Evolutionary conservation across 371 early-diverging fungal genomes (phyloP).

Genomic region (Blakeslea trispora): DNA sequence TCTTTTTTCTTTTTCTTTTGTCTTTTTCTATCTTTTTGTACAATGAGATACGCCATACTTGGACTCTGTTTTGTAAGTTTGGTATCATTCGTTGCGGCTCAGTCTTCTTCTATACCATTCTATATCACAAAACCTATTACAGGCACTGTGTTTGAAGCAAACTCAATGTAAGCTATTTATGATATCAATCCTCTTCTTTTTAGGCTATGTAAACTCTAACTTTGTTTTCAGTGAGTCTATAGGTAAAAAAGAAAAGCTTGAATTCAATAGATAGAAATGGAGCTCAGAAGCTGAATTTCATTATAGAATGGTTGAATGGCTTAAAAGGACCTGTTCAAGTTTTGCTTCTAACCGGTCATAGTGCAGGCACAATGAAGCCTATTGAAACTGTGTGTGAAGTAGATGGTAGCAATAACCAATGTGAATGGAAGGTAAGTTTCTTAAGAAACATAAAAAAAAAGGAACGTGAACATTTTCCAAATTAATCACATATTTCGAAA

Average conservation of each 20-base stretch:
- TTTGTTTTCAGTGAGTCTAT: neutral
- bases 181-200: too few relatives aligned
- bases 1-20: neutral
- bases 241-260: too few relatives aligned
- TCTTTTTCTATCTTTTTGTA: constrained; percentile 5
- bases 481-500: constrained; percentile 5
- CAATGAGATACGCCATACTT: constrained; percentile 10
- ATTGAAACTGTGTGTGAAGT: constrained; percentile 15
- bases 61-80: constrained; percentile 11
- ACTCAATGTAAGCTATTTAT: constrained; percentile 28
- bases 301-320: constrained; percentile 32
- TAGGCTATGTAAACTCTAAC: neutral
- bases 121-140: constrained; percentile 31
- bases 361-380: constrained; percentile 18
- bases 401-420: constrained; percentile 21
- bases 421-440: constrained; percentile 34
- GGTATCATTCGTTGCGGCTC: constrained; percentile 18
- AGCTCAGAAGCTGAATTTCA: too few relatives aligned
- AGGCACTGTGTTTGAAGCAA: constrained; percentile 25
- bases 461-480: constrained; percentile 9
- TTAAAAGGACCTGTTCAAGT: constrained; percentile 17
- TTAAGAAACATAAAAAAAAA: too few relatives aligned
- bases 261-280: too few relatives aligned
- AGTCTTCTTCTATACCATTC: constrained; percentile 21
- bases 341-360: constrained; percentile 22